Percentiles rank a stretch among this genome's conserved stretches.
These are phyloP conservation scores for Crepidotus variabilis DNA, from an alignment of 768 basidiomycete genomes.

Conservation along the genomic window DNA sequence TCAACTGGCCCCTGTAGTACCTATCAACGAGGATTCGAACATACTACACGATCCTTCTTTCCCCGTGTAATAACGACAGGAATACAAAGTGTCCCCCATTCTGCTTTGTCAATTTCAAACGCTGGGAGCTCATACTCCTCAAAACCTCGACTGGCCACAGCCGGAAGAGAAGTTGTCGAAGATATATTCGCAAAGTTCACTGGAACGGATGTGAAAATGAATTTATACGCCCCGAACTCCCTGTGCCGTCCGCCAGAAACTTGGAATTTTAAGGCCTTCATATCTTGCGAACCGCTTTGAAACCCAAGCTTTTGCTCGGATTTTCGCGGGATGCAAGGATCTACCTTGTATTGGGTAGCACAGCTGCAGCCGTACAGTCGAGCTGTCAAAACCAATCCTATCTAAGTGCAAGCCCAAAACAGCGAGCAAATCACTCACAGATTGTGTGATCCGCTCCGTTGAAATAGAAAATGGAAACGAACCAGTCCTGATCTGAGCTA, in stretches of 20 bases:
- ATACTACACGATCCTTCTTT: too few species aligned
- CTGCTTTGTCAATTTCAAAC: neutral
- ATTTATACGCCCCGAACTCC: neutral
- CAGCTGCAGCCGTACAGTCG: neutral
- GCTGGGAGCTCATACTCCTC: neutral
- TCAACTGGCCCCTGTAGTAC: too few species aligned
- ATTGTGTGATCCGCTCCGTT: neutral
- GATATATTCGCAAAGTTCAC: neutral
- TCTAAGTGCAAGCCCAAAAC: neutral
- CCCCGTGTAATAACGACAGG: neutral
- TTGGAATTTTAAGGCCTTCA: neutral
- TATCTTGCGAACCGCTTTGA: neutral
- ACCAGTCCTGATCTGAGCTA: neutral
- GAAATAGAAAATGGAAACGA: neutral
- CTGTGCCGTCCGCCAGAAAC: neutral
- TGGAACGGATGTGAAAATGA: neutral
- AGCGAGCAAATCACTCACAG: neutral
- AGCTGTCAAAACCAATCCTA: neutral
- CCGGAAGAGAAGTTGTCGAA: neutral
- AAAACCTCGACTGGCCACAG: neutral
- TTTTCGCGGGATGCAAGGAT: neutral
- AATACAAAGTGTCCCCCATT: neutral
- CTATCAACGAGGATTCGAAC: too few species aligned
- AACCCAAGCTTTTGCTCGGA: too few species aligned
- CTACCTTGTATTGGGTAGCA: neutral